These are phyloP conservation scores for Suhomyces xylopsoci DNA, from an alignment of 805 yeast species.

Conservation along the genomic window DNA sequence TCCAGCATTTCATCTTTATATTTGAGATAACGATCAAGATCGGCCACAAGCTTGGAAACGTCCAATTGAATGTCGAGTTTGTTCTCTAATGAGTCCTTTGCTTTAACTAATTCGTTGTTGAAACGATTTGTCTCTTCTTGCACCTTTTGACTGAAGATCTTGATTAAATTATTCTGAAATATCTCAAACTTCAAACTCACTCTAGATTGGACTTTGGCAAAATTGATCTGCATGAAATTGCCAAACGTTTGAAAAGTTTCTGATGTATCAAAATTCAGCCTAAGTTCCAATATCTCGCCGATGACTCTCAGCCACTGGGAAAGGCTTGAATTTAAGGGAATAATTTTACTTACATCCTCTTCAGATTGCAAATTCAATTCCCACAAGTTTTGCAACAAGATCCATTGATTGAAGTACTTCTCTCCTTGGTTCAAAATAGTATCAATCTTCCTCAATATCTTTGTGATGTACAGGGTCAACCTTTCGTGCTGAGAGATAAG, in stretches of 20 bases:
- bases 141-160: slow-evolving; percentile 40
- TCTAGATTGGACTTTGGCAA: slow-evolving; percentile 51
- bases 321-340: slow-evolving; percentile 8
- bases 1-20: slow-evolving; percentile 5
- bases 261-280: slow-evolving; percentile 50
- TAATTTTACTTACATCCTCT: slow-evolving; percentile 32
- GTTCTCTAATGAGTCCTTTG: slow-evolving; percentile 27
- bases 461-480: slow-evolving; percentile 1
- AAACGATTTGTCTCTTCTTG: slow-evolving; percentile 25
- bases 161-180: slow-evolving; percentile 51
- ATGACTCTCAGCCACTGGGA: slow-evolving; percentile 50
- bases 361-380: slow-evolving; percentile 42
- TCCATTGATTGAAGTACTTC: slow-evolving; percentile 51
- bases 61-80: slow-evolving; percentile 37
- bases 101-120: slow-evolving; percentile 25
- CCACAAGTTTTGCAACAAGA: slow-evolving; percentile 56
- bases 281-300: slow-evolving; percentile 40
- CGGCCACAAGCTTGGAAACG: slow-evolving; percentile 35
- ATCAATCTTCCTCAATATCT: slow-evolving; percentile 27
- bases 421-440: slow-evolving; percentile 22
- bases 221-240: slow-evolving; percentile 34
- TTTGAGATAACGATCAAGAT: slow-evolving; percentile 27
- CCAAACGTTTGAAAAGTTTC: slow-evolving; percentile 43
- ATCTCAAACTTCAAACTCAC: slow-evolving; percentile 52
- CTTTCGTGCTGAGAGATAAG: neutral